Evolutionary conservation across 2,329 filamentous ascomycete genomes (phyloP).

Genomic region (Cladosporium velox): DNA sequence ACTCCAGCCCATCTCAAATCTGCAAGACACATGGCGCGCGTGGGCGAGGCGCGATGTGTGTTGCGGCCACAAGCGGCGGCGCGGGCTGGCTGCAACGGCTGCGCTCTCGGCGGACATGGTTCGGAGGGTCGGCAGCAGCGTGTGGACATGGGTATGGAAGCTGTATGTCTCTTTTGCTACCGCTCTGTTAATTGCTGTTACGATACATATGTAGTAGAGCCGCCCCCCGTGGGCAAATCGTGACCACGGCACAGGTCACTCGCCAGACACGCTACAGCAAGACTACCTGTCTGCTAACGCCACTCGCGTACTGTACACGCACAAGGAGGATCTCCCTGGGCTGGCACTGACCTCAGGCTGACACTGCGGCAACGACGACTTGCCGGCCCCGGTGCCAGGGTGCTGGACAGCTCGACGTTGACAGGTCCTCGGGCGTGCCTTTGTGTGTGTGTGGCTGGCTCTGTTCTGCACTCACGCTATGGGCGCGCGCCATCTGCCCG

Average conservation of each 20-base stretch:
- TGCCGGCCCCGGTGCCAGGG: slow-evolving; percentile 21
- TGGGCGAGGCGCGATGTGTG: background rate
- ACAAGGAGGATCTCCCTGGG: slow-evolving; percentile 2
- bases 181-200: slow-evolving; percentile 1
- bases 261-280: background rate
- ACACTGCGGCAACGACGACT: slow-evolving; percentile 5
- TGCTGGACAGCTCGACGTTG: slow-evolving; percentile 18
- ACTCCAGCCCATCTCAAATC: slow-evolving; percentile 4
- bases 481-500: slow-evolving; percentile 8
- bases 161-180: slow-evolving; percentile 1
- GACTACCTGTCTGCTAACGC: background rate
- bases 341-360: slow-evolving; percentile 18
- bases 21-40: slow-evolving; percentile 18
- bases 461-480: slow-evolving; percentile 10
- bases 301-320: background rate
- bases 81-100: background rate
- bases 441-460: slow-evolving; percentile 15
- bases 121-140: slow-evolving; percentile 1
- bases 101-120: background rate
- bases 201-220: background rate
- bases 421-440: slow-evolving; percentile 13
- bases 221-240: background rate
- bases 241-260: slow-evolving; percentile 5
- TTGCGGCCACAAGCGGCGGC: background rate
- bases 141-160: slow-evolving; percentile 1